Percentiles rank a stretch among this genome's conserved stretches.
Conservation (phyloP, 2,329 filamentous ascomycete genomes). For the Davidsoniella eucalypti region DNA sequence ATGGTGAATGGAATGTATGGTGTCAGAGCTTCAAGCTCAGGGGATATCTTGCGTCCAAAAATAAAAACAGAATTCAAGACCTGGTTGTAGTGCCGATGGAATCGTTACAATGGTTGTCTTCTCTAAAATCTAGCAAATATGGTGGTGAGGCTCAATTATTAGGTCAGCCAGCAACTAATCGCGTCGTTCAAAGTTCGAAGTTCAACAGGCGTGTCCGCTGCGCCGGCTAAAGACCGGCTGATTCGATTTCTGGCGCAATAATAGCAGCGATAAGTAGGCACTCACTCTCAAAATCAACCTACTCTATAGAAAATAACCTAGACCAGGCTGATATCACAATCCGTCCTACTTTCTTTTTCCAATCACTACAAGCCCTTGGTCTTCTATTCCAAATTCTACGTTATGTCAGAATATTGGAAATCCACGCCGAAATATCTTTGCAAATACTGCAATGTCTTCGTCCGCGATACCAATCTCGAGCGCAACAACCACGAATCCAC, state of each 20-base stretch:
- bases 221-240: constrained; percentile 9
- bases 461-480: constrained; percentile 85
- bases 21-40: too few species aligned
- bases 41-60: too few species aligned
- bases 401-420: constrained; percentile 97
- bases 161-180: too few species aligned
- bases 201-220: constrained; percentile 5
- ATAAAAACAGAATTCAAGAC: too few species aligned
- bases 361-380: background rate
- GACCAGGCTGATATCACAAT: background rate
- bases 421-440: constrained; percentile 97
- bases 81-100: too few species aligned
- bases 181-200: background rate
- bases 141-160: too few species aligned
- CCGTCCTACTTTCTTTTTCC: background rate
- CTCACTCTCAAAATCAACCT: background rate
- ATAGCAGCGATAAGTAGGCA: background rate
- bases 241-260: background rate
- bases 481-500: constrained; percentile 79
- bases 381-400: background rate
- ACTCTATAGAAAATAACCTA: background rate
- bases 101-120: too few species aligned
- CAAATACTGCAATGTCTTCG: constrained; percentile 83
- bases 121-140: too few species aligned
- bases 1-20: too few species aligned